phyloP scores from a whole-genome alignment of 352 stramenopile genomes.

The Blastocystis sp. region DNA sequence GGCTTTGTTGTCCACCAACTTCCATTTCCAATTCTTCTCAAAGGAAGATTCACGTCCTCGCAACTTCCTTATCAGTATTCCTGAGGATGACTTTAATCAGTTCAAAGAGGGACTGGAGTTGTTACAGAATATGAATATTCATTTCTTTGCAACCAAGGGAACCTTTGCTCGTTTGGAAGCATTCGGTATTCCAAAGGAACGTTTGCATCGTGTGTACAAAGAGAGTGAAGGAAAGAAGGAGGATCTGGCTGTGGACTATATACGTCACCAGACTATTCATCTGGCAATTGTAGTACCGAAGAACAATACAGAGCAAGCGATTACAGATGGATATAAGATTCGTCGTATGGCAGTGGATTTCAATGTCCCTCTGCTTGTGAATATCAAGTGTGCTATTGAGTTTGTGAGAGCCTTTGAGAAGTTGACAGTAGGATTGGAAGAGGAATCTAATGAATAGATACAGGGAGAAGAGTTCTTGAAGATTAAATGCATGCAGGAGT shows the following conservation, averaged over 20 bases:
- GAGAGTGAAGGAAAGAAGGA: conserved; percentile 68
- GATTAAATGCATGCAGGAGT: conserved; percentile 60
- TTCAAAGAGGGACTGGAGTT: conserved; percentile 75
- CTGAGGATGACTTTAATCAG: conserved; percentile 75
- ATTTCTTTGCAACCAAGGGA: conserved; percentile 72
- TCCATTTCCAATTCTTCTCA: conserved; percentile 73
- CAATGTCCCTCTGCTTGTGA: conserved; percentile 89
- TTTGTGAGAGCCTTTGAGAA: conserved; percentile 83
- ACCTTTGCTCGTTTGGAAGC: conserved; percentile 70
- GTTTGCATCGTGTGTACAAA: conserved; percentile 74
- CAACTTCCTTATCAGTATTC: conserved; percentile 80
- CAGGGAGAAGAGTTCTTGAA: conserved; percentile 53
- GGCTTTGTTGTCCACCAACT: conserved; percentile 76
- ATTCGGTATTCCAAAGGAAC: conserved; percentile 79
- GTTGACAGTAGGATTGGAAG: conserved; percentile 72
- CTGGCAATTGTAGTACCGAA: conserved; percentile 87
- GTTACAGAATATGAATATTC: conserved; percentile 75
- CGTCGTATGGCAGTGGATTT: conserved; percentile 90
- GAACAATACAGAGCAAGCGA: conserved; percentile 73
- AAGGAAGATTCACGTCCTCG: conserved; percentile 54
- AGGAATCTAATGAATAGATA: background rate
- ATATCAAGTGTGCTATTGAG: conserved; percentile 90
- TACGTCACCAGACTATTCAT: conserved; percentile 85
- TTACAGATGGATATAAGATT: conserved; percentile 85
- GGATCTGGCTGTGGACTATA: conserved; percentile 80